Percentiles rank a stretch among this genome's conserved stretches.
phyloP scores from a whole-genome alignment of 805 yeast genomes.

The Saccharomycopsis sp. region DNA sequence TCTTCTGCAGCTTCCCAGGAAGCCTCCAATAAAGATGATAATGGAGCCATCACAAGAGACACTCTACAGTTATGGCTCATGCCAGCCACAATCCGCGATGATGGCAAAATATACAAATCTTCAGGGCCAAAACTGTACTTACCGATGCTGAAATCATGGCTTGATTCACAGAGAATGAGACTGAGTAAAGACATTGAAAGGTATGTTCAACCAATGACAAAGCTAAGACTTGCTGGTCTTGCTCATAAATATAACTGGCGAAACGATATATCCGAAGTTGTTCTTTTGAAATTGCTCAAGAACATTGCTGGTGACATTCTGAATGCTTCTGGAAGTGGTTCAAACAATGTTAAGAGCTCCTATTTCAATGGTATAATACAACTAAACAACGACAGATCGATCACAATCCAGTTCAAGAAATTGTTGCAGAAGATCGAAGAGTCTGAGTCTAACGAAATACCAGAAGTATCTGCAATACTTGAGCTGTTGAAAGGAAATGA shows the following conservation, averaged over 20 bases:
- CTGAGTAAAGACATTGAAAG: background rate
- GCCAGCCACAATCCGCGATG: background rate
- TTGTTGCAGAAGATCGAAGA: background rate
- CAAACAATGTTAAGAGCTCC: background rate
- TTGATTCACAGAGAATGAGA: background rate
- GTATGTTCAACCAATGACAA: background rate
- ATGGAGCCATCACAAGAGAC: background rate
- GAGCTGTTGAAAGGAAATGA: background rate
- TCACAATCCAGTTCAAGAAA: background rate
- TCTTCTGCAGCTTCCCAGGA: background rate
- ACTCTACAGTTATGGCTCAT: background rate
- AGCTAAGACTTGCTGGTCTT: background rate
- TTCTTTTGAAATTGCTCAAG: background rate
- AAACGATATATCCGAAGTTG: background rate
- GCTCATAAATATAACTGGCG: background rate
- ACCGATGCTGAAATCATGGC: background rate
- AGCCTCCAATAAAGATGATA: background rate
- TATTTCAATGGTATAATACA: background rate
- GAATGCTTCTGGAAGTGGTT: background rate
- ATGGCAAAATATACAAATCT: background rate
- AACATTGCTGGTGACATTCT: background rate
- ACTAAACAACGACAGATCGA: background rate
- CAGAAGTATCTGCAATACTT: background rate
- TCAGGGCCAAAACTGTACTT: conserved; percentile 2
- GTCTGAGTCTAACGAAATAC: background rate